Evolutionary conservation across 177 flowering plant genomes (phyloP).

Genomic region (Vitis hybrid): DNA sequence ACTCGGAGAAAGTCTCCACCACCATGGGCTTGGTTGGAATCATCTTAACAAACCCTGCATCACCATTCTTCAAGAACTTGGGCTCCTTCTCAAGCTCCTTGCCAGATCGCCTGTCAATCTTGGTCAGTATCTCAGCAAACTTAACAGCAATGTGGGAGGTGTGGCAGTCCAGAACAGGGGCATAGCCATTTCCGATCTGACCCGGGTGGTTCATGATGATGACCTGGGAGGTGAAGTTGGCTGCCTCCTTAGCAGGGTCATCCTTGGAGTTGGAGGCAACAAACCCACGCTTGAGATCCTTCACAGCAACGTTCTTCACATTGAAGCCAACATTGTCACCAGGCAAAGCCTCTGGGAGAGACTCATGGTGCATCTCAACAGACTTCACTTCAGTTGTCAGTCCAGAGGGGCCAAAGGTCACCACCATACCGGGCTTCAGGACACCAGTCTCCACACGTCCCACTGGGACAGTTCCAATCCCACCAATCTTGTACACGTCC

Average conservation of each 20-base stretch:
- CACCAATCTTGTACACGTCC: conserved; percentile 5
- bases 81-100: conserved; percentile 83
- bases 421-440: too few relatives aligned
- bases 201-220: conserved; percentile 91
- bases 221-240: conserved; percentile 78
- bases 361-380: conserved; percentile 81
- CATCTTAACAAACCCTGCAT: conserved; percentile 74
- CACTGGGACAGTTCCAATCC: conserved; percentile 9
- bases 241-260: conserved; percentile 80
- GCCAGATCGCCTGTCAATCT: conserved; percentile 77
- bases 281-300: conserved; percentile 80
- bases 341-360: conserved; percentile 66
- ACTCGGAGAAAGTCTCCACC: conserved; percentile 57
- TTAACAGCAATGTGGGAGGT: conserved; percentile 83
- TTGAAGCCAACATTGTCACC: conserved; percentile 80
- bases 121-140: conserved; percentile 67
- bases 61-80: conserved; percentile 79
- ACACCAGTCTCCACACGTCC: too few relatives aligned
- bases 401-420: conserved; percentile 1
- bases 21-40: conserved; percentile 67
- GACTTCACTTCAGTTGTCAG: conserved; percentile 39
- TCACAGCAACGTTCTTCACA: conserved; percentile 81
- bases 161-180: conserved; percentile 83
- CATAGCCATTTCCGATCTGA: conserved; percentile 71
- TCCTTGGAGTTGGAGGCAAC: conserved; percentile 83